phyloP scores from a whole-genome alignment of 1,284 basidiomycete species.

The Melampsora medusae region DNA sequence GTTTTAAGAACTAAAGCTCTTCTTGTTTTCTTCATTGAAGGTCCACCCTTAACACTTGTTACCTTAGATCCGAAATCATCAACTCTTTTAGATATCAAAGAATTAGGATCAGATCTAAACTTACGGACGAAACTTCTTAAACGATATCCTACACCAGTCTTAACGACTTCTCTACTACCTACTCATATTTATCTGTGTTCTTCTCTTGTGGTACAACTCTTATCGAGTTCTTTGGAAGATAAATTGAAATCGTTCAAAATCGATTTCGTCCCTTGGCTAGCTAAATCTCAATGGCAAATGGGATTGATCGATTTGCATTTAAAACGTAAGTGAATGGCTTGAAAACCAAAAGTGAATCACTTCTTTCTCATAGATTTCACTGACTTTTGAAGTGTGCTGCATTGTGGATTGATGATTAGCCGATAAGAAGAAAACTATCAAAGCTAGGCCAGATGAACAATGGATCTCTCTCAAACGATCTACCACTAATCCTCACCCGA shows the following conservation, averaged over 20 bases:
- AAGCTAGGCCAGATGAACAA: too few relatives aligned
- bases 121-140: slow-evolving; percentile 14
- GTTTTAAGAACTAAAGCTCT: not conserved
- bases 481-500: too few relatives aligned
- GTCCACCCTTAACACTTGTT: slow-evolving; percentile 5
- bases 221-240: not conserved
- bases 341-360: too few relatives aligned
- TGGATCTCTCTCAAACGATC: too few relatives aligned
- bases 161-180: slow-evolving; percentile 21
- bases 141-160: slow-evolving; percentile 15
- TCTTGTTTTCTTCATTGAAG: not conserved
- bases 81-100: slow-evolving; percentile 20
- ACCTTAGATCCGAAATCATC: slow-evolving; percentile 29
- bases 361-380: too few relatives aligned
- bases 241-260: slow-evolving; percentile 23
- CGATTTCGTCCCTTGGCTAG: slow-evolving; percentile 36
- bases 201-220: slow-evolving; percentile 1
- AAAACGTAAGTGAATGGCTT: not conserved
- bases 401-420: too few relatives aligned
- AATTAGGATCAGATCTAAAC: slow-evolving; percentile 16
- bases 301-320: slow-evolving; percentile 19
- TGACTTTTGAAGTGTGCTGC: too few relatives aligned
- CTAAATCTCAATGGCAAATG: slow-evolving; percentile 36
- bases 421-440: too few relatives aligned
- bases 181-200: slow-evolving; percentile 39